A percentile compares a stretch with the other conserved stretches of the same genome.
These are phyloP conservation scores for Penicillium ochrochloron DNA, from an alignment of 495 filamentous ascomycete genomes.

Conservation along the genomic window DNA sequence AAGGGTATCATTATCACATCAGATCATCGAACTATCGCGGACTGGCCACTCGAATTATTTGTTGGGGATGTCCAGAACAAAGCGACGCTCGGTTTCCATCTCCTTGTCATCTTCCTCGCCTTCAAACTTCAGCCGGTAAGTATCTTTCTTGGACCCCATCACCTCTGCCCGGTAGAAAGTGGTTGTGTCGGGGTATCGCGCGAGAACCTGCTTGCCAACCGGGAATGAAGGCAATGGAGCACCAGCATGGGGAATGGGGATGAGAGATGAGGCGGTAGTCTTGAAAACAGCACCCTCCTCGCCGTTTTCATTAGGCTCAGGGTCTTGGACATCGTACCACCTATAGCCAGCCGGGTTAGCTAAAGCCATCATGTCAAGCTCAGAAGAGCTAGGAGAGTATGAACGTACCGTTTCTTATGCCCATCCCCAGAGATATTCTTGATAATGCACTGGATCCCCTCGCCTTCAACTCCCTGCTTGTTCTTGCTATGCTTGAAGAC, in stretches of 20 bases:
- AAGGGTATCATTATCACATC: constrained; percentile 37
- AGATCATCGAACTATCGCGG: constrained; percentile 26
- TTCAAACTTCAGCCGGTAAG: constrained; percentile 76
- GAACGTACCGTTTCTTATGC: constrained; percentile 68
- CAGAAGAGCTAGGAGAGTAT: not conserved
- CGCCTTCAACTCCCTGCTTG: constrained; percentile 66
- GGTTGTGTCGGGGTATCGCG: constrained; percentile 87
- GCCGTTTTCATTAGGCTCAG: constrained; percentile 81
- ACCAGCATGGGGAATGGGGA: constrained; percentile 72
- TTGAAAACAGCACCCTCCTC: constrained; percentile 74
- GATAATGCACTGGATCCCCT: constrained; percentile 88
- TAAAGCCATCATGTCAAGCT: not conserved
- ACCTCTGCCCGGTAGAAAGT: constrained; percentile 98
- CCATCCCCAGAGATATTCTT: constrained; percentile 83
- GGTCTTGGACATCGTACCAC: constrained; percentile 91
- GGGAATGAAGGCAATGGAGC: constrained; percentile 70
- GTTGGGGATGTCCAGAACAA: constrained; percentile 75
- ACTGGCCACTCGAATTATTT: constrained; percentile 35
- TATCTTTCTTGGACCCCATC: constrained; percentile 68
- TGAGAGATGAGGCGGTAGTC: constrained; percentile 78
- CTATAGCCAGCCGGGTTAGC: constrained; percentile 9
- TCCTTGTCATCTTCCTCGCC: constrained; percentile 84
- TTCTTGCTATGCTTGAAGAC: constrained; percentile 79
- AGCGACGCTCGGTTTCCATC: constrained; percentile 77
- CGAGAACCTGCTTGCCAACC: constrained; percentile 78